Evolutionary conservation across 1,284 basidiomycete species (phyloP).

Genomic region (Ustilago vetiveriae): DNA sequence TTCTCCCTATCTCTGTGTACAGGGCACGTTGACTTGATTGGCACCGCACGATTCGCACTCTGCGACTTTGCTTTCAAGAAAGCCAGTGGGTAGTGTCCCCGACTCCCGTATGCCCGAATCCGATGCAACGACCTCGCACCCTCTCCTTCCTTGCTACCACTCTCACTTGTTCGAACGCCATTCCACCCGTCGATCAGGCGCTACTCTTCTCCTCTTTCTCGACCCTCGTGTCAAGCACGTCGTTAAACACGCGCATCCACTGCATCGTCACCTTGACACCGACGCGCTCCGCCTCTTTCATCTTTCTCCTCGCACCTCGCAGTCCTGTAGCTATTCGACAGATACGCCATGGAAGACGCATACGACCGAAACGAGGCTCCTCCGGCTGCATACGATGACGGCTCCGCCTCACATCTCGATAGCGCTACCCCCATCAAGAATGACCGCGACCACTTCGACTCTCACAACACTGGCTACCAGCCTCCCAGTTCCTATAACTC

Average conservation of each 20-base stretch:
- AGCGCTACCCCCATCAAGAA: slow-evolving; percentile 18
- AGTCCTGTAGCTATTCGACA: neutral
- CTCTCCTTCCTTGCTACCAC: slow-evolving; percentile 1
- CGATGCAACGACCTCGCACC: neutral
- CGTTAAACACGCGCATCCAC: no score
- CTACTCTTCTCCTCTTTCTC: no score
- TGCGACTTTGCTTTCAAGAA: no score
- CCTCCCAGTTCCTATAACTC: slow-evolving; percentile 25
- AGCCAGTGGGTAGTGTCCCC: neutral
- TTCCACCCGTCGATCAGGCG: neutral
- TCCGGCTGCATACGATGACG: slow-evolving; percentile 26
- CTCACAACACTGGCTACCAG: slow-evolving; percentile 25
- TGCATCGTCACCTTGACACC: neutral
- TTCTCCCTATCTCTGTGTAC: no score
- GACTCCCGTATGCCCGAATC: slow-evolving; percentile 21
- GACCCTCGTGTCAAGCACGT: no score
- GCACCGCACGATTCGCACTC: no score
- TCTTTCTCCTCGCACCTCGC: no score
- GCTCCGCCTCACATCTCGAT: slow-evolving; percentile 7
- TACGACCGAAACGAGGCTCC: slow-evolving; percentile 22
- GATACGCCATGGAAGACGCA: slow-evolving; percentile 11
- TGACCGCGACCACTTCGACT: slow-evolving; percentile 27
- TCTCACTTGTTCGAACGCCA: neutral
- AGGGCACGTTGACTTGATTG: no score
- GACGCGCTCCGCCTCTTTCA: neutral